Evolutionary conservation across 148 eudicot species (phyloP).

Genomic region (Vaccinium myrtillus): DNA sequence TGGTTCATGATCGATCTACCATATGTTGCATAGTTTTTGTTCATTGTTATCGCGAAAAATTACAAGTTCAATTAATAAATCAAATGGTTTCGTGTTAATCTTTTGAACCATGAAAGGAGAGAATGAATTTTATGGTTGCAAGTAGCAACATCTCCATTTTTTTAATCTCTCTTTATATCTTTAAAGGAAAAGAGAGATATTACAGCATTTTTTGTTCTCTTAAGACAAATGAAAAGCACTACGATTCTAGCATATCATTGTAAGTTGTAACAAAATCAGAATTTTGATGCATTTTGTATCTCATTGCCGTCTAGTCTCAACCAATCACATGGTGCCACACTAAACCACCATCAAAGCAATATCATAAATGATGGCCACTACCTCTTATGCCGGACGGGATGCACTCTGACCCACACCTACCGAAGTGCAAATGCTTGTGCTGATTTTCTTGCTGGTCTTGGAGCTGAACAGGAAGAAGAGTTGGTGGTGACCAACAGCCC

Average conservation of each 20-base stretch:
- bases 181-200: not conserved
- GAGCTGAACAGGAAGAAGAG: no score
- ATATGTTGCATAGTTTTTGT: not conserved
- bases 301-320: no score
- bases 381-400: no score
- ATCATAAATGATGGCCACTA: no score
- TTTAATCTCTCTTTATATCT: not conserved
- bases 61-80: not conserved
- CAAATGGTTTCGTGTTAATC: not conserved
- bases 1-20: constrained; percentile 21
- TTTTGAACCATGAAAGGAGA: not conserved
- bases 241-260: not conserved
- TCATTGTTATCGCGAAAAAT: not conserved
- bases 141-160: not conserved
- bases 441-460: no score
- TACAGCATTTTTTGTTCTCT: not conserved
- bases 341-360: no score
- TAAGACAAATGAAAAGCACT: not conserved
- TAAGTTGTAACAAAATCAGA: not conserved
- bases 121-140: not conserved
- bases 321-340: no score
- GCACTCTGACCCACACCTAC: no score
- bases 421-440: no score
- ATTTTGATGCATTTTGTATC: not conserved
- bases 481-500: no score